These are phyloP conservation scores for Salmacisia buchloeana DNA, from an alignment of 1,284 basidiomycete species.

Conservation along the genomic window DNA sequence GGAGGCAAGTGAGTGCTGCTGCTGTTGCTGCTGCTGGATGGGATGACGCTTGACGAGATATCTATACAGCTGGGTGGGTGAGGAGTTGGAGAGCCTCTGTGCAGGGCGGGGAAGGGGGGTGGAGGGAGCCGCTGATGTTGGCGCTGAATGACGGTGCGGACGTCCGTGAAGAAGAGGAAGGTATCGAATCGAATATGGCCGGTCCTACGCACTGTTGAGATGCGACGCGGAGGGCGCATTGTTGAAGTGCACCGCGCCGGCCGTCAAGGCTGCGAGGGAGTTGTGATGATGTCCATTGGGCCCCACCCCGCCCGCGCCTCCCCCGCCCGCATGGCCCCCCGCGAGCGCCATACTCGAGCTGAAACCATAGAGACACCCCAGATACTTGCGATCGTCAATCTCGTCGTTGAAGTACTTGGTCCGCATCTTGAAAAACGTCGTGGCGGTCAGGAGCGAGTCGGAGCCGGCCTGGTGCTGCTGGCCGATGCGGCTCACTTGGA, in stretches of 20 bases:
- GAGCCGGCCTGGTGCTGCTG: conserved; percentile 93
- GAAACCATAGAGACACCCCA: conserved; percentile 15
- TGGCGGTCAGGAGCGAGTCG: conserved; percentile 85
- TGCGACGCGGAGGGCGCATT: too few relatives aligned
- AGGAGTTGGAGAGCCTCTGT: too few relatives aligned
- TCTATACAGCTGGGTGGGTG: too few relatives aligned
- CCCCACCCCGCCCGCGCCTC: background rate
- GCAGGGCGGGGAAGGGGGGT: too few relatives aligned
- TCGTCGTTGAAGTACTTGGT: conserved; percentile 81
- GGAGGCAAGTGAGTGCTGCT: too few relatives aligned
- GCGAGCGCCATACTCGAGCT: background rate
- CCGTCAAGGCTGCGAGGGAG: conserved; percentile 1
- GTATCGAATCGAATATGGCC: too few relatives aligned
- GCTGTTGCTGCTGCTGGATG: too few relatives aligned
- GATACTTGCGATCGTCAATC: conserved; percentile 59
- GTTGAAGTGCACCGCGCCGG: conserved; percentile 4
- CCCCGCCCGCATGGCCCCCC: background rate
- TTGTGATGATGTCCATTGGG: conserved; percentile 6
- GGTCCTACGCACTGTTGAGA: too few relatives aligned
- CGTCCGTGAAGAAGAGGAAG: too few relatives aligned
- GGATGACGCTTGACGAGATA: too few relatives aligned
- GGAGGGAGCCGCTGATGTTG: too few relatives aligned
- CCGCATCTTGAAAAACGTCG: conserved; percentile 92
- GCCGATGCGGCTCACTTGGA: conserved; percentile 81
- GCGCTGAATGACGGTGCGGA: too few relatives aligned